phyloP scores from a whole-genome alignment of 306 rosid species.

The Ziziphus jujuba region DNA sequence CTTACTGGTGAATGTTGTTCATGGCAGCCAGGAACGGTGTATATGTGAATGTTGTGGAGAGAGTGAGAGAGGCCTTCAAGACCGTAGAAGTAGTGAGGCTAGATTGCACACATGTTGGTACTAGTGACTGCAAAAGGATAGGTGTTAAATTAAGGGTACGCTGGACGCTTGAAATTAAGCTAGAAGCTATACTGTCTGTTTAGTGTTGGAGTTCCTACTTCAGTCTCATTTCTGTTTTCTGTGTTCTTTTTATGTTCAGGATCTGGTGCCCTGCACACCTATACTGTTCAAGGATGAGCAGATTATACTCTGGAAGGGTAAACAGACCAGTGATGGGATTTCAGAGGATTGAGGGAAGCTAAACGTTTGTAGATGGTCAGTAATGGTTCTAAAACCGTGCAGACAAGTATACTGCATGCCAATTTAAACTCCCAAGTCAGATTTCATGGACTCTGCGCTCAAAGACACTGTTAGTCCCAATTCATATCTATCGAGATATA shows the following conservation, averaged over 20 bases:
- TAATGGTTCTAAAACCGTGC: neutral
- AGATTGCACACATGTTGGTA: constrained; percentile 76
- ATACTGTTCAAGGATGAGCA: constrained; percentile 89
- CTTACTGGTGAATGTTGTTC: constrained; percentile 18
- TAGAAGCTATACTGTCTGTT: no score
- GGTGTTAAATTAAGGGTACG: constrained; percentile 81
- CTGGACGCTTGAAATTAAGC: neutral
- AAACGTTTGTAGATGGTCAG: constrained; percentile 6
- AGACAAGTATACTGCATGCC: neutral
- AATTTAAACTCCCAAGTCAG: neutral
- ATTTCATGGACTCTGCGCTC: neutral
- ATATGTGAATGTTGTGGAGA: constrained; percentile 73
- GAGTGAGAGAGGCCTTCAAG: constrained; percentile 72
- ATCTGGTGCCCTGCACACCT: constrained; percentile 81
- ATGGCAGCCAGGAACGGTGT: constrained; percentile 88
- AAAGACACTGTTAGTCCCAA: neutral
- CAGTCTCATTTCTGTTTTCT: neutral
- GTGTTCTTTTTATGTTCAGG: constrained; percentile 42
- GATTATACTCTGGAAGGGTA: constrained; percentile 91
- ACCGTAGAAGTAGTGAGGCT: constrained; percentile 78
- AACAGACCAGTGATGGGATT: constrained; percentile 28
- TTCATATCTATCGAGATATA: no score
- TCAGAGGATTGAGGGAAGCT: constrained; percentile 19
- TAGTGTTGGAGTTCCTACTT: neutral
- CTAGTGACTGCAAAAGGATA: constrained; percentile 81